Conservation (phyloP, 805 yeast genomes). For the Metschnikowia baotianmanensis region DNA sequence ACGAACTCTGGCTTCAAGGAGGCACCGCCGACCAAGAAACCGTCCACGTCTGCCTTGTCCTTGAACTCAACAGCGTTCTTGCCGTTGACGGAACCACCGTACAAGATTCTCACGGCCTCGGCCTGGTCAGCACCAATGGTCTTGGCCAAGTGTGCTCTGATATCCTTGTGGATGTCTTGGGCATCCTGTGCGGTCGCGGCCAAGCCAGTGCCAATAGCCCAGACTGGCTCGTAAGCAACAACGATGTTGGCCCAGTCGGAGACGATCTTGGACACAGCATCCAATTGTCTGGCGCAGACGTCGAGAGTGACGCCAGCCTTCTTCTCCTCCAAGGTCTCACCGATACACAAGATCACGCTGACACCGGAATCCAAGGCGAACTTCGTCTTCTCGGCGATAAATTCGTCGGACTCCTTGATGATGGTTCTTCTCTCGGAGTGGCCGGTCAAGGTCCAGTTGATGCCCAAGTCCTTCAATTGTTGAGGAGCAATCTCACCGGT, state of each 20-base stretch:
- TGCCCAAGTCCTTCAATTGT: constrained; percentile 87
- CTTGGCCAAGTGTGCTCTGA: constrained; percentile 77
- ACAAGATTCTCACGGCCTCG: constrained; percentile 79
- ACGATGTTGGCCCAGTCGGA: constrained; percentile 90
- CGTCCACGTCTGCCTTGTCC: constrained; percentile 92
- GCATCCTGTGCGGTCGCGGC: constrained; percentile 99
- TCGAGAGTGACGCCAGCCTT: constrained; percentile 81
- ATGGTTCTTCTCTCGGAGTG: constrained; percentile 98
- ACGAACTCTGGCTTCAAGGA: constrained; percentile 97
- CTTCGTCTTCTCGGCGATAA: constrained; percentile 90
- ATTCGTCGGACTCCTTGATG: constrained; percentile 85
- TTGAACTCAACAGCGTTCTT: constrained; percentile 86
- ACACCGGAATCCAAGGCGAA: constrained; percentile 89
- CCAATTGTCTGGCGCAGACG: constrained; percentile 85
- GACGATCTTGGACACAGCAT: constrained; percentile 79
- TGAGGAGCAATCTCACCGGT: constrained; percentile 95
- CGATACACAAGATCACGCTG: constrained; percentile 92
- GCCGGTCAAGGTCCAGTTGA: constrained; percentile 92
- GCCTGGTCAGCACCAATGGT: constrained; percentile 80
- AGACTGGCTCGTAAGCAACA: constrained; percentile 98
- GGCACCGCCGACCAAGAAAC: constrained; percentile 99
- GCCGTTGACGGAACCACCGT: constrained; percentile 99
- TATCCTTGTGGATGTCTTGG: constrained; percentile 86
- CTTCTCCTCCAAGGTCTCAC: constrained; percentile 96
- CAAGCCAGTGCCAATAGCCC: constrained; percentile 99